Evolutionary conservation across 2,329 filamentous ascomycete species (phyloP).

Genomic region (Nakataea oryzae): DNA sequence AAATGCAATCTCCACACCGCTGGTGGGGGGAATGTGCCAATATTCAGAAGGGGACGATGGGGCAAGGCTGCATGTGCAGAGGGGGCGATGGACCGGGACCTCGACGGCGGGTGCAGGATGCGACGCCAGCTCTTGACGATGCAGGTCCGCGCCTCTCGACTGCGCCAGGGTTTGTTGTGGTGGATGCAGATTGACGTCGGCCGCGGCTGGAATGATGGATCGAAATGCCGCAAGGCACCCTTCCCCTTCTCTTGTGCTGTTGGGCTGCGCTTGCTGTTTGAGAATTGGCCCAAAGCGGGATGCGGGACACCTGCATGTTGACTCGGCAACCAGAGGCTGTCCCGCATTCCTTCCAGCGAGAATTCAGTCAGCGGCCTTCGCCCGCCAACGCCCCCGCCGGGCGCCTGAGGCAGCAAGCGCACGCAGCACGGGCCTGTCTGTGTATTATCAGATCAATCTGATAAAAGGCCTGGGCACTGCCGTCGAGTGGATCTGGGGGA

Average conservation of each 20-base stretch:
- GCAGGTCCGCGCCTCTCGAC: not conserved
- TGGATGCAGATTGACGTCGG: not conserved
- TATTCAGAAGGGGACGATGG: not conserved
- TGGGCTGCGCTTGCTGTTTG: not conserved
- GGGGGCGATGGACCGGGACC: not conserved
- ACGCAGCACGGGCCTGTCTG: not conserved
- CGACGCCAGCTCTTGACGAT: not conserved
- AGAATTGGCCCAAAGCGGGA: not conserved
- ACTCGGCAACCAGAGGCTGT: not conserved
- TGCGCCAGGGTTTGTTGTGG: not conserved
- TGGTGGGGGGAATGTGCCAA: not conserved
- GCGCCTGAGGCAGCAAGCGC: not conserved
- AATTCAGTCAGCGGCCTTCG: not conserved
- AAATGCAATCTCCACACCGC: not conserved
- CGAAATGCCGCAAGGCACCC: too few relatives aligned
- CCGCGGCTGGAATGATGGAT: not conserved
- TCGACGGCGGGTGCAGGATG: not conserved
- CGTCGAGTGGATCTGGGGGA: not conserved
- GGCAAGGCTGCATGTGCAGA: not conserved
- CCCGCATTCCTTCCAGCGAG: not conserved
- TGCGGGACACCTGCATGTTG: not conserved
- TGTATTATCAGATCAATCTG: slow-evolving; percentile 4
- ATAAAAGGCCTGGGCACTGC: slow-evolving; percentile 1
- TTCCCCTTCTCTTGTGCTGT: not conserved
- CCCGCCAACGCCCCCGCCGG: not conserved